Evolutionary conservation across 768 basidiomycete genomes (phyloP), one percentile per base, ranked within the genome.

Genomic region (Suillus ampliporus): DNA sequence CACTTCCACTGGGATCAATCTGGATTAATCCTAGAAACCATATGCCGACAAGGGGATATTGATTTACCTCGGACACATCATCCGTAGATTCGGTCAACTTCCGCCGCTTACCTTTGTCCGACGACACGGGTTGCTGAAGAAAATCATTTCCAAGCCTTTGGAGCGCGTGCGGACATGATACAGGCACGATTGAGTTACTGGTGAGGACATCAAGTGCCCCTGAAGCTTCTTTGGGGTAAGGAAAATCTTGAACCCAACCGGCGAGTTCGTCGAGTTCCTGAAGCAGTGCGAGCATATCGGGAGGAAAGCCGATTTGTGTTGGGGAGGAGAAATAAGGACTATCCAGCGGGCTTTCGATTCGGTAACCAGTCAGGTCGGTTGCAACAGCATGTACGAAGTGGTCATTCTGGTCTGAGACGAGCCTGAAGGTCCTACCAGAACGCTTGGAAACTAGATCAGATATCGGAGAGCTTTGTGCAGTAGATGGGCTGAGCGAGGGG

Each of bases 261-360:
- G 74, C 74, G 47, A 75, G 38, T 44, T 74, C 68, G 40, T 75
- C 74, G 44, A 75, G 59, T 51, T 75, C 65, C 37, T 50, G 64
- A 19, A 75, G 65, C 2, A 72, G 58, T 21, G 70, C 72, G 35
- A 50, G 67, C 68, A 76, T 70, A 52, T 75, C 74, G 31, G 65
- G 64, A 46, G 67, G 72, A 44, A 75, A 63, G n/a, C 75, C 73
- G 23, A 43, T 38, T 19, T 26, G 34, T 48, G 46, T 21, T 17
- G 28, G 28, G 17, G 58, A 59, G 28, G 51, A 57, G 17, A 15
- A 59, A 52, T 52, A 19, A 17, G 15, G 17, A 59, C 28, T 23
- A 57, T 59, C 58, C 28, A 19, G 10, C 11, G 40, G 21, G 28
- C 51, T 57, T 23, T 59, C 58, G 43, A 57, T 23, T 5, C 14